Evolutionary conservation across 176 grass and related monocot genomes (phyloP), one percentile per base, ranked within the genome.

Genomic region (Ampelocalamus luodianensis): DNA sequence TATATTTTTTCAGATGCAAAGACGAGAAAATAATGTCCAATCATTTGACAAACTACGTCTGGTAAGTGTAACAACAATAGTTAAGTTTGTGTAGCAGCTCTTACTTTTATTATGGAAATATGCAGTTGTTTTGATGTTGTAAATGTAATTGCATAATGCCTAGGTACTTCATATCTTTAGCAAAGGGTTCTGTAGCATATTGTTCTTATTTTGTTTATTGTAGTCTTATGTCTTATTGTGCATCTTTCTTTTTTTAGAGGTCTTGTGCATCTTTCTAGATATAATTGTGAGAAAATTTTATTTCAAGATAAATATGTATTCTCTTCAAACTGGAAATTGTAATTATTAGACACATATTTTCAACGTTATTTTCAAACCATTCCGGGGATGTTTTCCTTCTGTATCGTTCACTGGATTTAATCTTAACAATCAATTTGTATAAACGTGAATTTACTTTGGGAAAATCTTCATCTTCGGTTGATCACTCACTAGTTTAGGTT

Each of bases 1-100:
- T 48, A 10, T 18, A 58, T n/a, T 29, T 45, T 91, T 82, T 64
- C 89, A 94, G 87, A 94, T 91, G 86, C 92, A 91, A 91, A 87
- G 89, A 78, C 83, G 89, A 81, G 92, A 94, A 87, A 94, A 94
- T 59, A 94, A 82, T 85, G 84, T 87, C 29, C 85, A 89, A 55
- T 94, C 92, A 27, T 94, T 94, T 29, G 87, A 91, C 39, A 90
- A 86, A 80, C 89, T 94, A 72, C 87, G 92, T 36, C 40, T 87
- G 83, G 92, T 94, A 89, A 78, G 66, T 24, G 45, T 42, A 53
- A 37, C 17, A 18, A 39, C 20, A 40, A 75, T 75, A 65, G 14
- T 39, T 11, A 49, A 62, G 27, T 51, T 65, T 26, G 5, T 15
- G 11, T 37, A 36, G 29, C 12, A 36, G 26, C 4, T 9, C 27